phyloP scores from a whole-genome alignment of 768 basidiomycete species.

The Suillus clintonianus region DNA sequence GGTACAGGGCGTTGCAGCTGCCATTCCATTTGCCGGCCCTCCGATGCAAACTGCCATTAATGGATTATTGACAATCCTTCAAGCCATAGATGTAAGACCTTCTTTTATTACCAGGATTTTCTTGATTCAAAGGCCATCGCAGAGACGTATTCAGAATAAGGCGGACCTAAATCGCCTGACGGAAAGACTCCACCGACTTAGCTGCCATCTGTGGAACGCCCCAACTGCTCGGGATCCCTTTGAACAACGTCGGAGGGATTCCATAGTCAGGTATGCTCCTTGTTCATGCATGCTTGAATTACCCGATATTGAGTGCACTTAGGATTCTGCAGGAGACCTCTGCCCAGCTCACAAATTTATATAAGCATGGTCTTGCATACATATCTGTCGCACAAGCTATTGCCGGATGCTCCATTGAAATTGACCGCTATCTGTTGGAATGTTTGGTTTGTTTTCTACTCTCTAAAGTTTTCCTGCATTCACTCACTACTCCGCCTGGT shows the following conservation, averaged over 20 bases:
- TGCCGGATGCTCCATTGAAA: neutral
- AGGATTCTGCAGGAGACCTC: neutral
- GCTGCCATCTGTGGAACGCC: neutral
- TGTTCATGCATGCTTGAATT: neutral
- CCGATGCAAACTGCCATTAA: neutral
- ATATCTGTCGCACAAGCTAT: neutral
- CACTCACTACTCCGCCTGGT: neutral
- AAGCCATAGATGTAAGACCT: neutral
- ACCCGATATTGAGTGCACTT: no score
- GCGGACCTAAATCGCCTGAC: neutral
- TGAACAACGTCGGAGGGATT: neutral
- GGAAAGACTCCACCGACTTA: neutral
- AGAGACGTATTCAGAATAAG: neutral
- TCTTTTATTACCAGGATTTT: neutral
- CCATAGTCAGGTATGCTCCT: slow-evolving; percentile 1
- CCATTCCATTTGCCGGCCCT: neutral
- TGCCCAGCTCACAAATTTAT: neutral
- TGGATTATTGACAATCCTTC: neutral
- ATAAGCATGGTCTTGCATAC: neutral
- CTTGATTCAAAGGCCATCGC: neutral
- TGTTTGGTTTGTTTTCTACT: neutral
- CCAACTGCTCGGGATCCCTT: neutral
- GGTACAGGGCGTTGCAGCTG: neutral
- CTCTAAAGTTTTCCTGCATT: neutral
- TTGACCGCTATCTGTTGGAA: neutral